These are phyloP conservation scores for Coemansia sp. DNA, from an alignment of 192 early-diverging fungal species.

Conservation along the genomic window DNA sequence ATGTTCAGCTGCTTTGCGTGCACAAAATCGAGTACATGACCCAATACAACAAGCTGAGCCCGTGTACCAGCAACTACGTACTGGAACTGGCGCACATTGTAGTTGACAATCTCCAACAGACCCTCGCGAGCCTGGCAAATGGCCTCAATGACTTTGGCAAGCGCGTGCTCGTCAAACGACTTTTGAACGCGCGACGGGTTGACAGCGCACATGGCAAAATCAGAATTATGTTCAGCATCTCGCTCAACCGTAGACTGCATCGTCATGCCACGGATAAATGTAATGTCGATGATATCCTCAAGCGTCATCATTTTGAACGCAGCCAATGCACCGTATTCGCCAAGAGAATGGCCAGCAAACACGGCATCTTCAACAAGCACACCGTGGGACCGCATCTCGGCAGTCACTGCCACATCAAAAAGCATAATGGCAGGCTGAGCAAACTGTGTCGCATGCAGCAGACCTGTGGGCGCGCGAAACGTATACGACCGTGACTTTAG, in stretches of 20 bases:
- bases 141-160: constrained; percentile 60
- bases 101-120: constrained; percentile 94
- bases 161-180: constrained; percentile 72
- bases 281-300: constrained; percentile 84
- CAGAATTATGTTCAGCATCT: constrained; percentile 73
- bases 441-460: constrained; percentile 93
- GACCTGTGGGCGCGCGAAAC: constrained; percentile 78
- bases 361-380: constrained; percentile 74
- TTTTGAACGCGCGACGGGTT: constrained; percentile 85
- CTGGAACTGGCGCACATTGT: constrained; percentile 95
- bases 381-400: constrained; percentile 77
- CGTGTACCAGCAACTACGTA: constrained; percentile 92
- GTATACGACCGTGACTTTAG: constrained; percentile 71
- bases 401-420: constrained; percentile 83
- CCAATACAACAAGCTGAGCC: constrained; percentile 71
- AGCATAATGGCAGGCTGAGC: constrained; percentile 88
- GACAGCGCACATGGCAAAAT: constrained; percentile 93
- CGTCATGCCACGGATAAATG: constrained; percentile 97
- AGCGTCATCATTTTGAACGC: constrained; percentile 78
- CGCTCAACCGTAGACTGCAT: constrained; percentile 93
- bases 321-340: constrained; percentile 91
- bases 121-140: constrained; percentile 64
- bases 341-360: constrained; percentile 92
- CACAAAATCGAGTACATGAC: constrained; percentile 78
- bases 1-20: constrained; percentile 63